phyloP scores from a whole-genome alignment of 1,284 basidiomycete genomes.

The Ceratobasidium sp. region DNA sequence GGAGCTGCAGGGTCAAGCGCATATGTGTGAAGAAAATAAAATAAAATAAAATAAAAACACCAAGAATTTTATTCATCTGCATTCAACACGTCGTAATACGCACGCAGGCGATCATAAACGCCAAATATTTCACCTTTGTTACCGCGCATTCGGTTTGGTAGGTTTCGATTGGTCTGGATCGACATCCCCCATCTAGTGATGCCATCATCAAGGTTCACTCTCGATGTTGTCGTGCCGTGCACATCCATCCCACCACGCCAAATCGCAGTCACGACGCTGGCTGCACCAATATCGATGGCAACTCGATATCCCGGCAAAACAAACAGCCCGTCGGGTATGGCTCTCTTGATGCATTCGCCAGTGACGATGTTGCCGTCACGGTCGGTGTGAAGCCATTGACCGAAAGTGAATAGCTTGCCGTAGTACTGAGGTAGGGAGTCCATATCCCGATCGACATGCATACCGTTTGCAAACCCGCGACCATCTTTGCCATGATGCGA shows the following conservation, averaged over 20 bases:
- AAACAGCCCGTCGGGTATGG: slow-evolving; percentile 8
- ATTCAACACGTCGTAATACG: not conserved
- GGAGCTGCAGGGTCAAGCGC: no score
- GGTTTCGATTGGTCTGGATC: slow-evolving; percentile 15
- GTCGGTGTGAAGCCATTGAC: slow-evolving; percentile 9
- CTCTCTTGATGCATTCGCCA: not conserved
- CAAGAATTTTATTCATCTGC: no score
- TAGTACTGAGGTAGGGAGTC: not conserved
- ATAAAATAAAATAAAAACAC: no score
- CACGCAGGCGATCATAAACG: not conserved
- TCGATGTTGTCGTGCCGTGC: slow-evolving; percentile 6
- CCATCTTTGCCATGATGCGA: not conserved
- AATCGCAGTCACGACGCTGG: not conserved
- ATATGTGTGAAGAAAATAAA: no score
- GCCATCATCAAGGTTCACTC: not conserved
- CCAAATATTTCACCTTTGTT: slow-evolving; percentile 7
- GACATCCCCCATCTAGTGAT: slow-evolving; percentile 18
- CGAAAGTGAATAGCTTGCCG: slow-evolving; percentile 20
- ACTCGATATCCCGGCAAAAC: slow-evolving; percentile 5
- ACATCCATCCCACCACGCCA: slow-evolving; percentile 18
- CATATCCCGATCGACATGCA: slow-evolving; percentile 5
- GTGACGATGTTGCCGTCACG: not conserved
- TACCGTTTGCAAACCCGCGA: slow-evolving; percentile 4
- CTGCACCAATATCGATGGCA: slow-evolving; percentile 6
- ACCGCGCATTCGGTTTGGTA: not conserved